Evolutionary conservation across 176 grass and related monocot species (phyloP).

Genomic region (Rhynchospora tenuis): DNA sequence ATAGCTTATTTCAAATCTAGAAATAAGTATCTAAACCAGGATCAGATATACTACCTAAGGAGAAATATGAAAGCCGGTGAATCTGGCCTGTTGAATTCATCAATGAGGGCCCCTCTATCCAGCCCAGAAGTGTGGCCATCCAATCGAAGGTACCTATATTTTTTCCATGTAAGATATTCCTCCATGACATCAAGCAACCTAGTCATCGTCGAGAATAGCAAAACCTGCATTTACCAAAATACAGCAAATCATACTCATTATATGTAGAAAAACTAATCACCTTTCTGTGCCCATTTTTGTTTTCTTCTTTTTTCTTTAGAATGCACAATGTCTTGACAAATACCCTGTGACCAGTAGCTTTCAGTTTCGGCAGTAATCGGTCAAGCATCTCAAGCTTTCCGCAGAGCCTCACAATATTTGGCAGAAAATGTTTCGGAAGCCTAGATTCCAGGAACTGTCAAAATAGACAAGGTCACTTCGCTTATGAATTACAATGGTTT

Average conservation of each 20-base stretch:
- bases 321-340: background rate
- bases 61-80: slow-evolving; percentile 94
- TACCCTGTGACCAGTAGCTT: slow-evolving; percentile 91
- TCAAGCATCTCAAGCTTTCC: slow-evolving; percentile 99
- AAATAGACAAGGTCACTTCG: background rate
- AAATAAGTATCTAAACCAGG: slow-evolving; percentile 9
- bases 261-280: background rate
- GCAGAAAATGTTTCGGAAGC: slow-evolving; percentile 90
- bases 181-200: slow-evolving; percentile 99
- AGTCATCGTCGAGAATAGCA: slow-evolving; percentile 99
- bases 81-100: slow-evolving; percentile 76
- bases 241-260: slow-evolving; percentile 6
- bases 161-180: slow-evolving; percentile 88
- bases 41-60: slow-evolving; percentile 58
- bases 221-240: slow-evolving; percentile 50
- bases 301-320: background rate
- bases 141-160: slow-evolving; percentile 88
- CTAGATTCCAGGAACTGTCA: slow-evolving; percentile 44
- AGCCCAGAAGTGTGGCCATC: slow-evolving; percentile 95
- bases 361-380: slow-evolving; percentile 89
- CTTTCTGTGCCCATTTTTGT: background rate
- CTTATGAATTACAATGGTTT: background rate
- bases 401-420: slow-evolving; percentile 78
- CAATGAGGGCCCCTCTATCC: slow-evolving; percentile 92
- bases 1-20: background rate